phyloP scores from a whole-genome alignment of 2,329 filamentous ascomycete species.

The Byssothecium circinans region DNA sequence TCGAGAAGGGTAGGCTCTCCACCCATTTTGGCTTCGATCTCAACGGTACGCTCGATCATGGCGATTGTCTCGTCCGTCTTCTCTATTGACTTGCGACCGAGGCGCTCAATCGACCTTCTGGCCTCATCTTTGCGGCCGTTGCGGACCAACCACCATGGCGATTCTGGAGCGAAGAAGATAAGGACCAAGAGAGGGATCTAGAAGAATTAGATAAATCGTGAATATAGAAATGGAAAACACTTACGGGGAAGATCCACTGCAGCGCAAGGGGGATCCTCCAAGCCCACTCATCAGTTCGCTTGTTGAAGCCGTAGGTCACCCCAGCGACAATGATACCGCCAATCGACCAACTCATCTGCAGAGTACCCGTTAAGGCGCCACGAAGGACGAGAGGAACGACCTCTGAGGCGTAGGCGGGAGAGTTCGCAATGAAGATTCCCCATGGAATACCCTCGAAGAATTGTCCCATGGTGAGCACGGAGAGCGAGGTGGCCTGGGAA shows the following conservation, averaged over 20 bases:
- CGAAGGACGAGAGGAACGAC: slow-evolving; percentile 61
- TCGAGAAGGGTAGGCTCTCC: slow-evolving; percentile 54
- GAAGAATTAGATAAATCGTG: slow-evolving; percentile 59
- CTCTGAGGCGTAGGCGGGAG: slow-evolving; percentile 63
- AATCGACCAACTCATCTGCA: slow-evolving; percentile 67
- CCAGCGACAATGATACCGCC: slow-evolving; percentile 62
- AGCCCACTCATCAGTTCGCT: slow-evolving; percentile 24
- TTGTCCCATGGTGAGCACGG: slow-evolving; percentile 55
- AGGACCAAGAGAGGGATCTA: slow-evolving; percentile 44
- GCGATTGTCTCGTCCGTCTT: slow-evolving; percentile 52
- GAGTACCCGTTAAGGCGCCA: slow-evolving; percentile 60
- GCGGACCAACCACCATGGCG: slow-evolving; percentile 45
- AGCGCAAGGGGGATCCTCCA: slow-evolving; percentile 29
- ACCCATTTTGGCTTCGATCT: slow-evolving; percentile 52
- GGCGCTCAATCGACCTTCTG: slow-evolving; percentile 51
- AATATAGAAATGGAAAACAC: slow-evolving; percentile 40
- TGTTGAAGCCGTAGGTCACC: slow-evolving; percentile 56
- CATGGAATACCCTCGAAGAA: slow-evolving; percentile 63
- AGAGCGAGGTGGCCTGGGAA: slow-evolving; percentile 44
- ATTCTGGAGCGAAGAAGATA: slow-evolving; percentile 49
- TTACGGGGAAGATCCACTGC: slow-evolving; percentile 48
- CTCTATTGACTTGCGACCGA: slow-evolving; percentile 48
- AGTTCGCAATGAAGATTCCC: slow-evolving; percentile 66
- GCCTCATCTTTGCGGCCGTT: slow-evolving; percentile 46
- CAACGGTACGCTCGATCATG: slow-evolving; percentile 60